These are phyloP conservation scores for Murraya paniculata DNA, from an alignment of 345 rosid genomes.

Conservation along the genomic window DNA sequence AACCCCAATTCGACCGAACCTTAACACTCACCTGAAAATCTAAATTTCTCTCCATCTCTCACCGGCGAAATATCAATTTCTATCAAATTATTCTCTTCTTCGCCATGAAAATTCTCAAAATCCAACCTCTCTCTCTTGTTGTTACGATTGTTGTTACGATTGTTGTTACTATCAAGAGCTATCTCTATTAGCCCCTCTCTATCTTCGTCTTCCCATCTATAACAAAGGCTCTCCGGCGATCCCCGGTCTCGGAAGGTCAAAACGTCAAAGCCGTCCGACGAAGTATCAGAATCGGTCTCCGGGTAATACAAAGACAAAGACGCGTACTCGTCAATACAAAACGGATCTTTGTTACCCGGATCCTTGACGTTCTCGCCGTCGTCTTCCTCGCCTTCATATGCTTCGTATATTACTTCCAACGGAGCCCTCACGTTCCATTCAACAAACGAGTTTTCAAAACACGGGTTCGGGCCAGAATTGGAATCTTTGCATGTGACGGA, in stretches of 20 bases:
- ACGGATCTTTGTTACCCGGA: conserved; percentile 15
- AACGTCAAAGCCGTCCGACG: conserved; percentile 37
- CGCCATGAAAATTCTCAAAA: conserved; percentile 31
- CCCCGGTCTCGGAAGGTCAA: conserved; percentile 35
- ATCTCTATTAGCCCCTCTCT: conserved; percentile 77
- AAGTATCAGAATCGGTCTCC: conserved; percentile 51
- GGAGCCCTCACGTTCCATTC: conserved; percentile 86
- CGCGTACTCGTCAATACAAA: conserved; percentile 31
- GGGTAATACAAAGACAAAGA: conserved; percentile 63
- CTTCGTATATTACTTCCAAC: conserved; percentile 76
- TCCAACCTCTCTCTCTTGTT: conserved; percentile 27
- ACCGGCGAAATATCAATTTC: conserved; percentile 62
- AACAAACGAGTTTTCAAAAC: conserved; percentile 39
- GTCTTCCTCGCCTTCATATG: conserved; percentile 47
- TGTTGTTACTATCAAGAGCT: conserved; percentile 27
- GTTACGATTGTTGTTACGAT: neutral
- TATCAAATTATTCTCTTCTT: conserved; percentile 69
- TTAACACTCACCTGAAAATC: conserved; percentile 1
- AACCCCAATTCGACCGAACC: neutral
- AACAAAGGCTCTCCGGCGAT: conserved; percentile 33
- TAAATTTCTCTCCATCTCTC: conserved; percentile 4
- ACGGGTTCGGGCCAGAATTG: conserved; percentile 5
- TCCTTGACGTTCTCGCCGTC: conserved; percentile 9
- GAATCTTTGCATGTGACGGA: conserved; percentile 19
- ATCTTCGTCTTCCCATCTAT: conserved; percentile 57